These are phyloP conservation scores for Pilatotrama ljubarskyi DNA, from an alignment of 768 basidiomycete genomes.

Conservation along the genomic window DNA sequence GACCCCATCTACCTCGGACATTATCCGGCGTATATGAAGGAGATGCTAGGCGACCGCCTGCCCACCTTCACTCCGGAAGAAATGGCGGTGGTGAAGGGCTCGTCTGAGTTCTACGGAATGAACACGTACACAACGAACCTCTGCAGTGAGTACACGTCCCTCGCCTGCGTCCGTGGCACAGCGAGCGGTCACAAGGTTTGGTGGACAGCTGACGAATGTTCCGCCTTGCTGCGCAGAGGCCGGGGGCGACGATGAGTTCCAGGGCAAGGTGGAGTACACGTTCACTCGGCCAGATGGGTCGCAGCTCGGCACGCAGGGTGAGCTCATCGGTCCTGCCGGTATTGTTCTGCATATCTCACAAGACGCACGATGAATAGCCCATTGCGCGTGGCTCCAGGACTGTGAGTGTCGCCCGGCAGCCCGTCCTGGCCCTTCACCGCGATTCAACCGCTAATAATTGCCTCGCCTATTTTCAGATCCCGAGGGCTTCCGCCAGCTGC, in stretches of 20 bases:
- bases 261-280: constrained; percentile 63
- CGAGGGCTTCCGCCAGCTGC: constrained; percentile 65
- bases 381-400: constrained; percentile 67
- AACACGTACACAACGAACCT: constrained; percentile 76
- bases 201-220: neutral
- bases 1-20: constrained; percentile 75
- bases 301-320: constrained; percentile 66
- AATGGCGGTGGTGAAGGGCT: constrained; percentile 57
- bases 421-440: neutral
- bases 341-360: neutral
- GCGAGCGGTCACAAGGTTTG: neutral
- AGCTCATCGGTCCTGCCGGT: constrained; percentile 5
- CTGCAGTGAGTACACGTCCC: constrained; percentile 29
- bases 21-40: constrained; percentile 65
- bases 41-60: constrained; percentile 59
- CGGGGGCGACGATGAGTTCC: constrained; percentile 70
- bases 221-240: constrained; percentile 41
- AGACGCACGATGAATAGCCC: constrained; percentile 38
- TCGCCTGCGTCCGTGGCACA: neutral
- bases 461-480: constrained; percentile 45
- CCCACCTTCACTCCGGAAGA: constrained; percentile 62
- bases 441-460: constrained; percentile 18
- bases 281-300: constrained; percentile 69
- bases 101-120: constrained; percentile 76
- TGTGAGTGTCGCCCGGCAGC: constrained; percentile 40